Evolutionary conservation across 768 basidiomycete genomes (phyloP).

Genomic region (Mycena alexandri): DNA sequence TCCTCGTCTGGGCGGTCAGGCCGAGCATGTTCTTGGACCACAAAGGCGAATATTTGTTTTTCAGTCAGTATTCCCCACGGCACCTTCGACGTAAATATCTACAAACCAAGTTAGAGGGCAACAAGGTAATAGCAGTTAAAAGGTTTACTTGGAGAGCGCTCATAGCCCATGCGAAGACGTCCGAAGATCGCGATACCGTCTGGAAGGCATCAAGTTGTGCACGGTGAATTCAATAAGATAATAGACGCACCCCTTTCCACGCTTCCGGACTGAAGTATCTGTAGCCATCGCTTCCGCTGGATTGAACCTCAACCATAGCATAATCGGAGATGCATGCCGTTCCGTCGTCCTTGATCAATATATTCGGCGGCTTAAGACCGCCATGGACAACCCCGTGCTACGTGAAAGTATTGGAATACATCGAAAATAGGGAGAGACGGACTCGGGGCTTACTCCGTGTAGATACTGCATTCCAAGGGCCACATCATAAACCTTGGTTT

Average conservation of each 20-base stretch:
- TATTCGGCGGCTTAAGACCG: neutral
- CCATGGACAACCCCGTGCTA: no score
- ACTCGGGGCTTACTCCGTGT: conserved; percentile 41
- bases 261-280: conserved; percentile 42
- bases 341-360: neutral
- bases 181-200: conserved; percentile 40
- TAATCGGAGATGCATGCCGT: conserved; percentile 1
- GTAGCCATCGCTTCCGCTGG: conserved; percentile 2
- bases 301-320: neutral
- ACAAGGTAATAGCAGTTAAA: neutral
- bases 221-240: neutral
- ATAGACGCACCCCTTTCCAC: conserved; percentile 45
- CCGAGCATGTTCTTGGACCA: conserved; percentile 40
- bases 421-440: no score
- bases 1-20: conserved; percentile 36
- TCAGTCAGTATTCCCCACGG: conserved; percentile 44
- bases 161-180: conserved; percentile 46
- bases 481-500: conserved; percentile 38
- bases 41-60: conserved; percentile 42
- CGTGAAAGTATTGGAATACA: no score
- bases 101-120: neutral
- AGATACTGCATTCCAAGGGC: conserved; percentile 44
- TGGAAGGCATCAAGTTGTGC: conserved; percentile 7
- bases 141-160: conserved; percentile 39
- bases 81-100: conserved; percentile 41